Base-by-base conservation (phyloP, 169 alveolate genomes). In the Plasmodium chabaudi region DNA sequence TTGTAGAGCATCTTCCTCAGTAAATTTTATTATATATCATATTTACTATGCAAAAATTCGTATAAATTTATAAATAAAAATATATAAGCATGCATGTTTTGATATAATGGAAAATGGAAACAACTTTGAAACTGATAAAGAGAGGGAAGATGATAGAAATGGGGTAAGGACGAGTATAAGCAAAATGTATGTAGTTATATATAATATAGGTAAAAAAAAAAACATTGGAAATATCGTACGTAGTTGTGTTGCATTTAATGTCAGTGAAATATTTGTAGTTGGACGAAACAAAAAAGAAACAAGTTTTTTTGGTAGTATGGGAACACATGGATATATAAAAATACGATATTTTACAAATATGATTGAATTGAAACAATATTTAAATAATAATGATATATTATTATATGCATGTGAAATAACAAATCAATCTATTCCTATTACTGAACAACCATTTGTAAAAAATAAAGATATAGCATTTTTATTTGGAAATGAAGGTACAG, bases 401-500 rank as follows among this genome's bases (percentile, higher is more conserved):
- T 88, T 95, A 12, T 95, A 96, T 91, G 98, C 97, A 21, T 88
- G 96, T 25, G 98, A 96, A 89, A 96, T 96, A 15, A 94, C 93
- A 74, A 79, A 64, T 44, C 68, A 88, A 34, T 93, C 97, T 59
- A 61, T 84, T 69, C 95, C 97, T 15, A 89, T 97, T 39, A 94
- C 95, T 27, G 91, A 57, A 21, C 21, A 49, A 27, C 90, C 90
- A 3, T 82, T 96, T 92, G 63, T 21, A 34, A 34, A 34, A 34
- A 87, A 92, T 88, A 96, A 97, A 55, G 91, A 94, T 72, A 96
- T 98, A 7, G 96, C 97, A 13, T 97, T 97, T 86, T 74, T 97
- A 75, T 77, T 97, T 44, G 98, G 99, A 21, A 97, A 96, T 94
- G 99, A 97, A 73, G 98, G 98, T 23, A 92, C 96, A 61, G 99